phyloP scores from a whole-genome alignment of 73 alveolate genomes.

The Halteria grandinella region DNA sequence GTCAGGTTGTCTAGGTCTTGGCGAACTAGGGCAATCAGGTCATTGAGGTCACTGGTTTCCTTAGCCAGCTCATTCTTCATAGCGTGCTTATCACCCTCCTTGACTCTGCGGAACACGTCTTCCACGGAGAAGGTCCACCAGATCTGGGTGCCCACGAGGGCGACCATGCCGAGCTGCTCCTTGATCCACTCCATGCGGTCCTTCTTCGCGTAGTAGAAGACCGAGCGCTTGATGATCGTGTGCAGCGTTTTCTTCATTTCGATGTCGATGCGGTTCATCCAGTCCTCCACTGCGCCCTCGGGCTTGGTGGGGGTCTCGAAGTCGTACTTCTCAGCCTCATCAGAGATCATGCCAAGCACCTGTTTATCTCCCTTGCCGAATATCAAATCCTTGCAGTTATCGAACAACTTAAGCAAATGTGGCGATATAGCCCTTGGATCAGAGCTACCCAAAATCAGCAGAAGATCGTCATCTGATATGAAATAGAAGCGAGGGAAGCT shows the following conservation, averaged over 20 bases:
- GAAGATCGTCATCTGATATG: slow-evolving; percentile 98
- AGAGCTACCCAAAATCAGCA: slow-evolving; percentile 96
- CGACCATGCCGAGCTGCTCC: slow-evolving; percentile 97
- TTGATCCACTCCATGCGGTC: slow-evolving; percentile 96
- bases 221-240: slow-evolving; percentile 90
- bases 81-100: slow-evolving; percentile 99
- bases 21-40: slow-evolving; percentile 96
- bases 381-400: slow-evolving; percentile 96
- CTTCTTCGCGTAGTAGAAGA: slow-evolving; percentile 94
- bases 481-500: slow-evolving; percentile 98
- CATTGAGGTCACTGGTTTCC: slow-evolving; percentile 91
- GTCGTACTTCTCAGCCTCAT: slow-evolving; percentile 97
- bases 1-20: slow-evolving; percentile 86
- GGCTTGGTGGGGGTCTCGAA: slow-evolving; percentile 96
- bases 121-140: slow-evolving; percentile 99
- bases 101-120: slow-evolving; percentile 98
- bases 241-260: slow-evolving; percentile 97
- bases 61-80: slow-evolving; percentile 97
- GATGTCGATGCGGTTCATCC: slow-evolving; percentile 98
- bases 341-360: slow-evolving; percentile 98
- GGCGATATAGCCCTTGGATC: slow-evolving; percentile 97
- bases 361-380: slow-evolving; percentile 88
- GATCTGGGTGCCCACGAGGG: slow-evolving; percentile 97
- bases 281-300: slow-evolving; percentile 95
- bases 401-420: slow-evolving; percentile 97